Evolutionary conservation across 345 rosid species (phyloP).

Genomic region (Salix suchowensis): DNA sequence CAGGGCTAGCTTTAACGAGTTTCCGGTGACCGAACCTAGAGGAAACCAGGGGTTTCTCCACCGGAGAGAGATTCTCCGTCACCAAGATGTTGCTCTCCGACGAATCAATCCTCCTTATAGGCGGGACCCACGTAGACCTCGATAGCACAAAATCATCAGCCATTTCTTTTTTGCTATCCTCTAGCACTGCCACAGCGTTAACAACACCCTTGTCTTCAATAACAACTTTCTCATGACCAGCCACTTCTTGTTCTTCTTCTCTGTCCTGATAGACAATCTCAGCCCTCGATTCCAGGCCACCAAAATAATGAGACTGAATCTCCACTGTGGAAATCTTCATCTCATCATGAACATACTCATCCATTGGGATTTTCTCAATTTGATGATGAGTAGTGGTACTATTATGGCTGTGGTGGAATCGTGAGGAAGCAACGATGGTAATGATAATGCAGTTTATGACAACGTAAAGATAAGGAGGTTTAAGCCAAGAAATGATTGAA

Average conservation of each 20-base stretch:
- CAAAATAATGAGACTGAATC: not conserved
- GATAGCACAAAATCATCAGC: constrained; percentile 31
- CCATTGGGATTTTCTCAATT: not conserved
- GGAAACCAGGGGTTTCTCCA: constrained; percentile 52
- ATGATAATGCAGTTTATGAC: constrained; percentile 52
- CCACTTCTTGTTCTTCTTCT: not conserved
- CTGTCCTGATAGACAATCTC: constrained; percentile 5
- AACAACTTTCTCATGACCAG: not conserved
- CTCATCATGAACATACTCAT: not conserved
- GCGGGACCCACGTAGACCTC: constrained; percentile 26
- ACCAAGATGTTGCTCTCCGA: constrained; percentile 10
- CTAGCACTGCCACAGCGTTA: constrained; percentile 3
- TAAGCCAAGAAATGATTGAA: constrained; percentile 46
- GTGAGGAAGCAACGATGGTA: constrained; percentile 47
- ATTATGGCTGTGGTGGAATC: constrained; percentile 22
- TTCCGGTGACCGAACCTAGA: constrained; percentile 46
- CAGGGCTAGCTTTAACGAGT: constrained; percentile 37
- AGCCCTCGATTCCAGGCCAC: not conserved
- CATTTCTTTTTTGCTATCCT: constrained; percentile 7
- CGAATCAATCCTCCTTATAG: constrained; percentile 17
- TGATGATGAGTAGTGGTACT: not conserved
- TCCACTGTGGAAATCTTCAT: not conserved
- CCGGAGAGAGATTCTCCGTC: constrained; percentile 28
- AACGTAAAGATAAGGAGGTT: constrained; percentile 53
- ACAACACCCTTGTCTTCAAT: constrained; percentile 17